Evolutionary conservation across 2,329 filamentous ascomycete genomes (phyloP).

Genomic region (Aspergillus proliferans): DNA sequence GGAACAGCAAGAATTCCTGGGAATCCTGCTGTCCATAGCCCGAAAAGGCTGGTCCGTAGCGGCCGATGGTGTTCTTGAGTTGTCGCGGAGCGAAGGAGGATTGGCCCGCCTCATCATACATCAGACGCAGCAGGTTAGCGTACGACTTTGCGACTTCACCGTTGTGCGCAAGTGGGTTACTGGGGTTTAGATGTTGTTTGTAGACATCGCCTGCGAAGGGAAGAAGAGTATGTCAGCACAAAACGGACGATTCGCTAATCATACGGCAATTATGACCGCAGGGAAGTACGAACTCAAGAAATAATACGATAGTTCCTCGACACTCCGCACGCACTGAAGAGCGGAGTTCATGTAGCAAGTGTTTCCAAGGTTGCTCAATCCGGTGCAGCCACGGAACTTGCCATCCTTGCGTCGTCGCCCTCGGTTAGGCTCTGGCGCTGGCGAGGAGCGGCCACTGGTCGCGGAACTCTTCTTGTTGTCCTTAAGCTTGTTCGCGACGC

Average conservation of each 20-base stretch:
- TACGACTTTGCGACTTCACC: slow-evolving; percentile 85
- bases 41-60: slow-evolving; percentile 77
- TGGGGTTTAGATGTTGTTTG: slow-evolving; percentile 72
- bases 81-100: slow-evolving; percentile 69
- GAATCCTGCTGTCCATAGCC: slow-evolving; percentile 96
- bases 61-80: slow-evolving; percentile 77
- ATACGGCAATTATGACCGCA: not conserved
- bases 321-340: slow-evolving; percentile 85
- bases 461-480: slow-evolving; percentile 31
- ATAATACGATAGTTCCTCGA: slow-evolving; percentile 88
- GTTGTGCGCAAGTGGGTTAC: slow-evolving; percentile 78
- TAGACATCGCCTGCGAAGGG: slow-evolving; percentile 53
- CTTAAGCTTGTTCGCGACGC: slow-evolving; percentile 28
- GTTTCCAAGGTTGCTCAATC: slow-evolving; percentile 85
- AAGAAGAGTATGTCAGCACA: slow-evolving; percentile 9
- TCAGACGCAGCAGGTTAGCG: slow-evolving; percentile 64
- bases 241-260: not conserved
- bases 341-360: slow-evolving; percentile 99
- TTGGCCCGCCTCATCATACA: slow-evolving; percentile 64
- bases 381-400: slow-evolving; percentile 68
- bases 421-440: slow-evolving; percentile 62
- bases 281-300: slow-evolving; percentile 54
- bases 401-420: slow-evolving; percentile 60
- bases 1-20: slow-evolving; percentile 91
- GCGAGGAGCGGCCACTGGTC: slow-evolving; percentile 61